These are phyloP conservation scores for Trypanosomatidae sp. DNA, from an alignment of 208 protist species.

Conservation along the genomic window DNA sequence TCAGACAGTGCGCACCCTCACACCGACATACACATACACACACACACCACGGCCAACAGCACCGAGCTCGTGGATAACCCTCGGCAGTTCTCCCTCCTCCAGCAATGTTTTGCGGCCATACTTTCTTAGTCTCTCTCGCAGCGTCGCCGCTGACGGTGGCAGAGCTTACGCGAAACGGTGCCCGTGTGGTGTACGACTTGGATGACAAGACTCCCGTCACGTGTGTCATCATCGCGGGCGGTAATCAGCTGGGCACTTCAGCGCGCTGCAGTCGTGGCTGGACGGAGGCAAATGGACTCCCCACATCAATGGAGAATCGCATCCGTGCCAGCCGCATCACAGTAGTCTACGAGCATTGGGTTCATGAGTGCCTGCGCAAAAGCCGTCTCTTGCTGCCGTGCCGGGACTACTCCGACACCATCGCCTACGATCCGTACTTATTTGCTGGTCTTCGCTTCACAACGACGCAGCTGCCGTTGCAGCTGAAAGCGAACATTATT, in stretches of 20 bases:
- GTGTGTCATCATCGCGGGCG: slow-evolving; percentile 31
- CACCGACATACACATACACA: background rate
- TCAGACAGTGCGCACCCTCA: background rate
- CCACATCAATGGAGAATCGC: slow-evolving; percentile 6
- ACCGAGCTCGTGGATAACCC: background rate
- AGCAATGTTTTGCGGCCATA: slow-evolving; percentile 33
- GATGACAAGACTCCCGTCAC: slow-evolving; percentile 18
- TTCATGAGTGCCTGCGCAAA: slow-evolving; percentile 36
- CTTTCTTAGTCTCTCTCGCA: slow-evolving; percentile 41
- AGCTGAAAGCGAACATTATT: slow-evolving; percentile 59
- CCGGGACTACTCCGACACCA: slow-evolving; percentile 12
- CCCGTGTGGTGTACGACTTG: slow-evolving; percentile 37
- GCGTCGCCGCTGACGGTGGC: slow-evolving; percentile 33
- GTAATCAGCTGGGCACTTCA: slow-evolving; percentile 1
- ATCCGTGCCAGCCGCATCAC: slow-evolving; percentile 43
- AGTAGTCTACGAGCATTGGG: slow-evolving; percentile 55
- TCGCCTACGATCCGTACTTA: slow-evolving; percentile 57
- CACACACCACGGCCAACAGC: background rate
- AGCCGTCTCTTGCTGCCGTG: slow-evolving; percentile 8
- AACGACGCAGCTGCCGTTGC: slow-evolving; percentile 48
- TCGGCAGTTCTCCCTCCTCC: background rate
- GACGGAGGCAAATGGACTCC: slow-evolving; percentile 6
- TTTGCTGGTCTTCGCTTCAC: slow-evolving; percentile 63
- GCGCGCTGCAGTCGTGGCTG: slow-evolving; percentile 2
- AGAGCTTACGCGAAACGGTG: slow-evolving; percentile 38